phyloP scores from a whole-genome alignment of 2,329 filamentous ascomycete species.

The Xylariaceae sp. region DNA sequence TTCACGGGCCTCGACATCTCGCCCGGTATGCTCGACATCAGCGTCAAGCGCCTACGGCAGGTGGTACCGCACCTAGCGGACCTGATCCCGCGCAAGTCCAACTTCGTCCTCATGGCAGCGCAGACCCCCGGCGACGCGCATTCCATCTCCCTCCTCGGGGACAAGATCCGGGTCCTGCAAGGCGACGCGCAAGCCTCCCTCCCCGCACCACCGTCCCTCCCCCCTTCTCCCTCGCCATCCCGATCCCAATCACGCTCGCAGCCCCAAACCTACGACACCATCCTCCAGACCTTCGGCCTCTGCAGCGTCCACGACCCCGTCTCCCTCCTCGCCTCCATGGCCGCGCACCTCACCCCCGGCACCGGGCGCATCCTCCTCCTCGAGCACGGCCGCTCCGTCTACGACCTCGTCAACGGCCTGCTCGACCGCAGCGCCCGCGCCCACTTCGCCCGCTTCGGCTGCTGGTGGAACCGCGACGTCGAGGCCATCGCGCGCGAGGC shows the following conservation, averaged over 20 bases:
- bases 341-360: conserved; percentile 44
- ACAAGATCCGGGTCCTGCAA: conserved; percentile 43
- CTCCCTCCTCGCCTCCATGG: conserved; percentile 49
- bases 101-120: conserved; percentile 21
- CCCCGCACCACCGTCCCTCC: conserved; percentile 34
- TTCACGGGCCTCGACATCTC: conserved; percentile 62
- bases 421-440: conserved; percentile 50
- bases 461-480: conserved; percentile 67
- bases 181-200: conserved; percentile 44
- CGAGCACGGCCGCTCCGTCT: conserved; percentile 58
- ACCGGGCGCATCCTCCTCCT: conserved; percentile 57
- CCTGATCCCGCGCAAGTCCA: conserved; percentile 33
- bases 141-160: conserved; percentile 32
- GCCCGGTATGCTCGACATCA: conserved; percentile 55
- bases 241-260: conserved; percentile 32
- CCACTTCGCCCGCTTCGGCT: conserved; percentile 58
- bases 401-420: conserved; percentile 46
- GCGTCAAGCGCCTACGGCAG: conserved; percentile 46
- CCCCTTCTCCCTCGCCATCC: conserved; percentile 33
- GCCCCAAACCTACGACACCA: conserved; percentile 53
- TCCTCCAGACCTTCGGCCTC: conserved; percentile 61
- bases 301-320: conserved; percentile 58
- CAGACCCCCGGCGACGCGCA: conserved; percentile 3
- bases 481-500: conserved; percentile 50
- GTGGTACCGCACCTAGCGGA: conserved; percentile 34